Conservation (phyloP, 345 rosid species). For the Erodium maritimum region DNA sequence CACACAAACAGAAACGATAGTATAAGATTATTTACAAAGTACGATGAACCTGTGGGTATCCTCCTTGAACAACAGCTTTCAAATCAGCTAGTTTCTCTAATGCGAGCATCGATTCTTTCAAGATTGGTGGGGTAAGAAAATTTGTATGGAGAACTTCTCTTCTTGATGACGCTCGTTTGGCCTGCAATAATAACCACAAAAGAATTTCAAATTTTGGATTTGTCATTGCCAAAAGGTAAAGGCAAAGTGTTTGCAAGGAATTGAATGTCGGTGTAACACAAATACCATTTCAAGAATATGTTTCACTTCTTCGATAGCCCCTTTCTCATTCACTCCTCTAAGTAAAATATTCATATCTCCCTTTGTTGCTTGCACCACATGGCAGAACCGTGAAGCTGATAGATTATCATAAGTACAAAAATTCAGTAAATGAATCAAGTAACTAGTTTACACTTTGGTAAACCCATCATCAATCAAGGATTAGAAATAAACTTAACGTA, state of each 20-base stretch:
- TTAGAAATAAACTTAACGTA: neutral
- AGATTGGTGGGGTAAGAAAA: conserved; percentile 78
- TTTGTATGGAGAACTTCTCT: conserved; percentile 60
- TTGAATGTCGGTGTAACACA: neutral
- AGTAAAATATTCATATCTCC: conserved; percentile 47
- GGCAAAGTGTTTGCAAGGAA: neutral
- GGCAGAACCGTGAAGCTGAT: conserved; percentile 41
- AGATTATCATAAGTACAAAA: neutral
- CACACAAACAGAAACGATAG: neutral
- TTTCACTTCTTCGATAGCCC: conserved; percentile 55
- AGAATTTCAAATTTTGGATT: neutral
- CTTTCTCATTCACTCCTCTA: conserved; percentile 49
- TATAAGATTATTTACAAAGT: neutral
- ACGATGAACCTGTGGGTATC: conserved; percentile 69
- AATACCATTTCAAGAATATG: conserved; percentile 65
- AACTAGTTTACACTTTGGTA: neutral
- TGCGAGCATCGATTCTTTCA: conserved; percentile 51
- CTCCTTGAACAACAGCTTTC: conserved; percentile 66
- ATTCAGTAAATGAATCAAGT: neutral
- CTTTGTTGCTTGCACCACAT: conserved; percentile 49
- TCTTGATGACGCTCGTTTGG: conserved; percentile 54
- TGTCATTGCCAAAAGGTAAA: neutral
- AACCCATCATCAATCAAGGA: neutral
- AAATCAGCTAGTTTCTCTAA: conserved; percentile 56
- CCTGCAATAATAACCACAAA: conserved; percentile 24